phyloP scores from a whole-genome alignment of 1,284 basidiomycete genomes.

The Chondrostereum purpureum region DNA sequence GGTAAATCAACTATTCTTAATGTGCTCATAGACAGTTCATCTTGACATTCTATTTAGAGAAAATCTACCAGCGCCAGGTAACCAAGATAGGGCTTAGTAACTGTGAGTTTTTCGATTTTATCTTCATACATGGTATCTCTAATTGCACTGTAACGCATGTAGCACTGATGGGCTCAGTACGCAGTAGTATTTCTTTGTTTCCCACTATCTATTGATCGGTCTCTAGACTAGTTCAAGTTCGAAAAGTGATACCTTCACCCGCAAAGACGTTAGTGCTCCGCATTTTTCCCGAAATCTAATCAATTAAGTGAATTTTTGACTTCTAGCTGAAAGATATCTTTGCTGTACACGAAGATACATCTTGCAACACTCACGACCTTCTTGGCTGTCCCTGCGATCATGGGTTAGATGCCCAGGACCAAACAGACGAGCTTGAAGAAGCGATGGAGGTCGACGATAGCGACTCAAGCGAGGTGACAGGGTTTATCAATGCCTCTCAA shows the following conservation, averaged over 20 bases:
- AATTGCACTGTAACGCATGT: no score
- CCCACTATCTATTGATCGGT: constrained; percentile 14
- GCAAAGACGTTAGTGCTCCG: constrained; percentile 65
- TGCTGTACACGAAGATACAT: constrained; percentile 72
- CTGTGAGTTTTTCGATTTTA: constrained; percentile 45
- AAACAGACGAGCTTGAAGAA: constrained; percentile 9
- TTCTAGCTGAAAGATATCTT: constrained; percentile 85
- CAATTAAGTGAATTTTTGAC: constrained; percentile 9
- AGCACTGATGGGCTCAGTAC: constrained; percentile 65
- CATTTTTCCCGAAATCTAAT: neutral
- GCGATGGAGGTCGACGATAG: constrained; percentile 19
- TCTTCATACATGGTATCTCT: no score
- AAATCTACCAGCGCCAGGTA: constrained; percentile 88
- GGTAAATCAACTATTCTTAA: constrained; percentile 31
- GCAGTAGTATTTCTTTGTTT: constrained; percentile 11
- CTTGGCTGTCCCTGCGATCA: constrained; percentile 67
- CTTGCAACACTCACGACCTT: constrained; percentile 89
- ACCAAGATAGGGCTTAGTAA: constrained; percentile 92
- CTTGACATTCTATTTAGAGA: constrained; percentile 60
- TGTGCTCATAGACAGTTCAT: constrained; percentile 1
- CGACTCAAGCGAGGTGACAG: constrained; percentile 27
- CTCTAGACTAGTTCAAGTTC: constrained; percentile 42
- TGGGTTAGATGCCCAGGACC: constrained; percentile 24
- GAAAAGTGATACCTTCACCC: constrained; percentile 81
- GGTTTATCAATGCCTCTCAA: constrained; percentile 73